These are phyloP conservation scores for Lupinus albus DNA, from an alignment of 306 rosid species.

Conservation along the genomic window DNA sequence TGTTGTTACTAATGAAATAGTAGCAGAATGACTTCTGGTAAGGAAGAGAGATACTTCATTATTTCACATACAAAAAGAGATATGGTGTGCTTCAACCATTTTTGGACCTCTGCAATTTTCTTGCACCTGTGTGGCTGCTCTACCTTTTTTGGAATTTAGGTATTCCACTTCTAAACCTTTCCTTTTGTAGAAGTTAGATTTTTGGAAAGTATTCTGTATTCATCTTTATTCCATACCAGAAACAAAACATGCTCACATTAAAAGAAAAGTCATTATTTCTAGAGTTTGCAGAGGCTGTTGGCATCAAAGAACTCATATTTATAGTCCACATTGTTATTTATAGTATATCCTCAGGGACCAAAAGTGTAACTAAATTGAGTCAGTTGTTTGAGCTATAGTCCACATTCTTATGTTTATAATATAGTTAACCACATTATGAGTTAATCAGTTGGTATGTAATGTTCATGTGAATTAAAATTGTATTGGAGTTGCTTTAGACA, in stretches of 20 bases:
- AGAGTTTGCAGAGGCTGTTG: constrained; percentile 10
- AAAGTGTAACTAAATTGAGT: neutral
- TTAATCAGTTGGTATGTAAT: constrained; percentile 4
- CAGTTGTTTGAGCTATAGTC: constrained; percentile 6
- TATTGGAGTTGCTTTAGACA: constrained; percentile 11
- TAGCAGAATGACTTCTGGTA: constrained; percentile 38
- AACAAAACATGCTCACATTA: neutral
- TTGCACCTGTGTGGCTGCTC: constrained; percentile 23
- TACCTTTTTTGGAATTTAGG: neutral
- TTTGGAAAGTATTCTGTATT: constrained; percentile 5
- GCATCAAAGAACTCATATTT: too few relatives aligned
- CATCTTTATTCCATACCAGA: neutral
- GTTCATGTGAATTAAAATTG: neutral
- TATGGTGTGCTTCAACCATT: constrained; percentile 31
- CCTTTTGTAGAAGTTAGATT: constrained; percentile 2
- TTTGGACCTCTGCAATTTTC: constrained; percentile 39
- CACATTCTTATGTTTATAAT: constrained; percentile 4
- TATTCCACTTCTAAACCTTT: constrained; percentile 24
- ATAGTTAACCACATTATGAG: neutral
- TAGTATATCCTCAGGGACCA: too few relatives aligned
- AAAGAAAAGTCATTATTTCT: constrained; percentile 3
- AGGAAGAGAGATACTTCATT: constrained; percentile 27
- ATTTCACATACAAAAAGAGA: constrained; percentile 40
- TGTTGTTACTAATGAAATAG: constrained; percentile 5
- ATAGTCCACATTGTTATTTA: too few relatives aligned